Evolutionary conservation across 106 monocot species (phyloP).

Genomic region (Dendrobium chrysotoxum): DNA sequence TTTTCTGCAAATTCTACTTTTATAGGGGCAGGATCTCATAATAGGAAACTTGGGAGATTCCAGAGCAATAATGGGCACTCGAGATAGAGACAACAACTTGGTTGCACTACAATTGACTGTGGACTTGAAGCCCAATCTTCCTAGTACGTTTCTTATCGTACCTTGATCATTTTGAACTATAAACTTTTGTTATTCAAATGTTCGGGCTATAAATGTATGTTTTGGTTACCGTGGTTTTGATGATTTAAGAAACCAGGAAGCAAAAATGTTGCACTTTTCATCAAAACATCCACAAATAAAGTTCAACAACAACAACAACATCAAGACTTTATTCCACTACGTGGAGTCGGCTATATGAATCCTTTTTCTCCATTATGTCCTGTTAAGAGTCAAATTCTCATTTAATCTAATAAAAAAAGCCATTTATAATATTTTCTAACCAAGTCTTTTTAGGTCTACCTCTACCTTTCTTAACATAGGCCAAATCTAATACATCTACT

Average conservation of each 20-base stretch:
- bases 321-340: too few relatives aligned
- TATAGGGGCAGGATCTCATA: constrained; percentile 78
- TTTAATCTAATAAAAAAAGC: too few relatives aligned
- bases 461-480: too few relatives aligned
- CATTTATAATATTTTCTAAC: too few relatives aligned
- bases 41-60: constrained; percentile 93
- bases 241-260: neutral
- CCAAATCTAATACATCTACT: too few relatives aligned
- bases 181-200: neutral
- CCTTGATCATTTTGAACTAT: neutral
- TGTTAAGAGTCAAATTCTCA: too few relatives aligned
- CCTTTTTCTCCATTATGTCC: too few relatives aligned
- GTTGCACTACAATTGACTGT: constrained; percentile 77
- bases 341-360: too few relatives aligned
- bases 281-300: neutral
- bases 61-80: constrained; percentile 79
- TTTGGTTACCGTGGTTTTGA: neutral
- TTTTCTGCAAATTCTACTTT: constrained; percentile 19
- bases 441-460: too few relatives aligned
- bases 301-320: too few relatives aligned
- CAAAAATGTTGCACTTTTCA: neutral
- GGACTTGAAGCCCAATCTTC: constrained; percentile 90
- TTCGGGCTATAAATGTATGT: neutral
- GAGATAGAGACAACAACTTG: constrained; percentile 56
- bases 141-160: constrained; percentile 42